A percentile compares a stretch with the other conserved stretches of the same genome.
phyloP scores from a whole-genome alignment of 306 rosid species.

The Prunus persica region DNA sequence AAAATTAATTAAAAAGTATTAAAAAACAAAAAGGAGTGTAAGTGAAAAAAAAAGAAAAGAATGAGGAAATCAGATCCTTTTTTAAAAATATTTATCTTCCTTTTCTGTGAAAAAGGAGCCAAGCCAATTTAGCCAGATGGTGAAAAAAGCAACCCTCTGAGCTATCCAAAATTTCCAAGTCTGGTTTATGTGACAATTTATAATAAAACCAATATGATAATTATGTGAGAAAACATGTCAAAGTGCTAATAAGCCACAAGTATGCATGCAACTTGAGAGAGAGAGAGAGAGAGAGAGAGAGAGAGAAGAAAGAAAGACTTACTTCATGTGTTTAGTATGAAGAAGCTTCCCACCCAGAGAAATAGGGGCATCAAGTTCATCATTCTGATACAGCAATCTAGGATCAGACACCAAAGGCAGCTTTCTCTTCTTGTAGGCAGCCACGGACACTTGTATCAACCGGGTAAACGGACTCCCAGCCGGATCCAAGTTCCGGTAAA shows the following conservation, averaged over 20 bases:
- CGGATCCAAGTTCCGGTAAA: slow-evolving; percentile 80
- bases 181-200: too few relatives aligned
- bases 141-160: background rate
- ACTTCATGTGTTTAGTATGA: slow-evolving; percentile 65
- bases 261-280: background rate
- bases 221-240: too few relatives aligned
- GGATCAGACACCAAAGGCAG: slow-evolving; percentile 23
- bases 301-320: slow-evolving; percentile 4
- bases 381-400: slow-evolving; percentile 50
- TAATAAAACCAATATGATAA: too few relatives aligned
- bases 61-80: too few relatives aligned
- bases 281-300: background rate
- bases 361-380: slow-evolving; percentile 63
- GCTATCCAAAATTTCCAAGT: too few relatives aligned
- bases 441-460: slow-evolving; percentile 58
- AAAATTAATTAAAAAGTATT: too few relatives aligned
- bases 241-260: too few relatives aligned
- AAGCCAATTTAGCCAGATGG: background rate
- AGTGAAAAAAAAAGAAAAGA: too few relatives aligned
- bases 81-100: background rate
- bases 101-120: background rate
- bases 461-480: slow-evolving; percentile 91
- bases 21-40: too few relatives aligned
- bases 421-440: slow-evolving; percentile 72
- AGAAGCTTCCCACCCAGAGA: slow-evolving; percentile 61